Conservation (phyloP, 352 stramenopile genomes). For the Pythium phragmiticola region DNA sequence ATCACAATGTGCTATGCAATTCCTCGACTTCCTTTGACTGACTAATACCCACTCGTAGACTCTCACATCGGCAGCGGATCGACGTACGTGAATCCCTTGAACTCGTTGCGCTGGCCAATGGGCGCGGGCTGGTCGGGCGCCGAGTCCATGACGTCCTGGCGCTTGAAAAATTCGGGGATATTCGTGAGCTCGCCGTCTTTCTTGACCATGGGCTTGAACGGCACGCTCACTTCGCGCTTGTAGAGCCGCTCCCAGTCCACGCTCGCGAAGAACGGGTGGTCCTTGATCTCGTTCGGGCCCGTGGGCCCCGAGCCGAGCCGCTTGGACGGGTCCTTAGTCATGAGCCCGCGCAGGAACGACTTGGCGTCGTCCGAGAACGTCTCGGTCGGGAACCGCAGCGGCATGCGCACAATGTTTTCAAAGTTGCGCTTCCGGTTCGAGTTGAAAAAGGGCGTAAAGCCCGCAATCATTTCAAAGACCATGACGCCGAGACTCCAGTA, state of each 20-base stretch:
- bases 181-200: conserved; percentile 74
- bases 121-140: conserved; percentile 47
- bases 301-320: conserved; percentile 68
- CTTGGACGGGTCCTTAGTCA: conserved; percentile 75
- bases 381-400: conserved; percentile 64
- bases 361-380: conserved; percentile 73
- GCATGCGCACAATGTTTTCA: conserved; percentile 82
- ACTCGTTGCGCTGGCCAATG: conserved; percentile 68
- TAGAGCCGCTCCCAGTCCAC: conserved; percentile 83
- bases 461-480: conserved; percentile 83
- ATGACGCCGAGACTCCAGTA: conserved; percentile 88
- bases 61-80: conserved; percentile 59
- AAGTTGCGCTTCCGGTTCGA: conserved; percentile 84
- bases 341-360: conserved; percentile 64
- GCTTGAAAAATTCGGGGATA: conserved; percentile 82
- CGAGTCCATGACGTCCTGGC: conserved; percentile 74
- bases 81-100: conserved; percentile 78
- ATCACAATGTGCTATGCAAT: no score
- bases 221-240: conserved; percentile 61
- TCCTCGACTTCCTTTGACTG: not conserved
- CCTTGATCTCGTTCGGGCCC: conserved; percentile 76
- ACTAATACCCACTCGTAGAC: not conserved
- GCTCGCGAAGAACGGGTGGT: conserved; percentile 78
- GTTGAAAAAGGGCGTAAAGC: conserved; percentile 80
- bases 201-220: conserved; percentile 67